Base-by-base conservation (phyloP, 495 filamentous ascomycete species). In the Coniosporium apollinis region DNA sequence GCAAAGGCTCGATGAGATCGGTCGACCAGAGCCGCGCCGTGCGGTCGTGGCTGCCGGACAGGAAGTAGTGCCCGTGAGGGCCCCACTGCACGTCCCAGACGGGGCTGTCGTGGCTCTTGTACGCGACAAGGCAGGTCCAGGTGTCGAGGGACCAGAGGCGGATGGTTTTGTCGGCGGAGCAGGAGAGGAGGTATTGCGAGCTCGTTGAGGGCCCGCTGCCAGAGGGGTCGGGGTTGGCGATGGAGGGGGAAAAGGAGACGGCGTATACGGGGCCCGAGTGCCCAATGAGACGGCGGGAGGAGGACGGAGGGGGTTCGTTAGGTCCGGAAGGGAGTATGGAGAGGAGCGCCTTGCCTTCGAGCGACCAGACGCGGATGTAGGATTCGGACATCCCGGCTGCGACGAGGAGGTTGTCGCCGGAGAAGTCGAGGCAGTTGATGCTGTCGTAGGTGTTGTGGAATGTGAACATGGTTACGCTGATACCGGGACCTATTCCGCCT, bases 381-480 rank as follows among this genome's bases (percentile, higher is more conserved):
- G 87, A 94, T 47, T 94, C 83, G 37, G 73, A 71, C 30, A 84
- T 92, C 11, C 89, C 89, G 21, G 76, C 75, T 17, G 89, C 89
- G 28, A 83, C 76, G 1, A 94, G 67, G 36, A 72, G 60, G 47
- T 79, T 75, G 52, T 97, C 89, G 44, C 81, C 77, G 0, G 86
- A 93, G 49, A 97, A 91, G 43, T 96, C 87, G 39, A 94, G 64
- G 52, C 81, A 93, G 19, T 82, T 87, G 28, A 93, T 65, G 16
- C 87, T 96, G 47, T 92, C 82, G 39, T 79, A 71, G 5, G 82
- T 93, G 52, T 97, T 96, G 60, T 97, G 91, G 47, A 94, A 93
- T 0, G 89, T 96, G 48, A 84, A 93, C 79, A 96, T 94, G 64
- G 74, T 82, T 8, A 89, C 74, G 47, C 82, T 89, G 18, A 92